phyloP scores from a whole-genome alignment of 768 basidiomycete genomes.

The Tephrocybe sp. region DNA sequence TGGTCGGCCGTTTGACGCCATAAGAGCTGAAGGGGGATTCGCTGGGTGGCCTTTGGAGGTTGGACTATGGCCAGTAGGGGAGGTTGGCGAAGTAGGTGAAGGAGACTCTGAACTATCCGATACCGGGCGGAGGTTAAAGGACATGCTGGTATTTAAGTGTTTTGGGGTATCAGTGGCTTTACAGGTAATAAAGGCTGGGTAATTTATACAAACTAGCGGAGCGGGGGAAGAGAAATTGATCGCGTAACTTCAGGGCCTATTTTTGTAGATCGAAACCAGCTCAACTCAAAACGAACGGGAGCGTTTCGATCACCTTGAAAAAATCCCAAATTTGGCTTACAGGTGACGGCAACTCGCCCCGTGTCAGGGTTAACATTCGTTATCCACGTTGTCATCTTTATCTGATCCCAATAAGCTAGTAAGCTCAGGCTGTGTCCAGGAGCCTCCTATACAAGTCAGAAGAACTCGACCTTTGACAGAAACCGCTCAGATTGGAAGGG shows the following conservation, averaged over 20 bases:
- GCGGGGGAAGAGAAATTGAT: slow-evolving; percentile 28
- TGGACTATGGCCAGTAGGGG: slow-evolving; percentile 40
- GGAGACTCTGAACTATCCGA: slow-evolving; percentile 42
- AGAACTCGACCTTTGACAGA: slow-evolving; percentile 33
- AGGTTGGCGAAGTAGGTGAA: slow-evolving; percentile 51
- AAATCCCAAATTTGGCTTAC: slow-evolving; percentile 19
- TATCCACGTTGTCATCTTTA: slow-evolving; percentile 19
- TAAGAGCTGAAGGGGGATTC: slow-evolving; percentile 26
- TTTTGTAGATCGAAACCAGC: slow-evolving; percentile 34
- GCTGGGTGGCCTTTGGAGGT: slow-evolving; percentile 24
- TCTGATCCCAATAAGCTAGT: slow-evolving; percentile 17
- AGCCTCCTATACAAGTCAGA: slow-evolving; percentile 17
- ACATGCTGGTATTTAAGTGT: slow-evolving; percentile 9
- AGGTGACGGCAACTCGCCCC: slow-evolving; percentile 23
- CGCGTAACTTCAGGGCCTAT: slow-evolving; percentile 19
- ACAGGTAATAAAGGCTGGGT: slow-evolving; percentile 9
- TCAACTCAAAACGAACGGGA: slow-evolving; percentile 24
- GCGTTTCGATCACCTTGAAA: slow-evolving; percentile 19
- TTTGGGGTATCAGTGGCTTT: slow-evolving; percentile 18
- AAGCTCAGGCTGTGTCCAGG: slow-evolving; percentile 15
- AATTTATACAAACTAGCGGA: slow-evolving; percentile 28
- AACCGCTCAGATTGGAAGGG: slow-evolving; percentile 36
- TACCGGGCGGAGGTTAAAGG: slow-evolving; percentile 61
- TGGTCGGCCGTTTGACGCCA: slow-evolving; percentile 30
- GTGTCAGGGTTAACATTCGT: slow-evolving; percentile 25